Percentiles rank a stretch among this genome's conserved stretches.
Evolutionary conservation across 306 rosid species (phyloP).

Genomic region (Medicago ruthenica): DNA sequence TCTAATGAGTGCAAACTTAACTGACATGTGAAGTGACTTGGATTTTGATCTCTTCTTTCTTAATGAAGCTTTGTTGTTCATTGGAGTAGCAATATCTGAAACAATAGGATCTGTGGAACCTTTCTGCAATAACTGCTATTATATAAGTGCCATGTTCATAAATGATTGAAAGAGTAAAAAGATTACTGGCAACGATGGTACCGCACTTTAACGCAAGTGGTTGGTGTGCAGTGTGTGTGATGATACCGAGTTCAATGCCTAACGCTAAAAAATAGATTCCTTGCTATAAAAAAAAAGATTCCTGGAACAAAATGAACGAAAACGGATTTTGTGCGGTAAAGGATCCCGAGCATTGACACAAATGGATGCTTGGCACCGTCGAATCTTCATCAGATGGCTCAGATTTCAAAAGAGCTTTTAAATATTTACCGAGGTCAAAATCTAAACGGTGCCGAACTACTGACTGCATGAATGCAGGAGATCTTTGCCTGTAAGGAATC

Average conservation of each 20-base stretch:
- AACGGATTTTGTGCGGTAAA: neutral
- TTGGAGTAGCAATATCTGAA: constrained; percentile 50
- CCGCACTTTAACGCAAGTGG: neutral
- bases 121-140: constrained; percentile 45
- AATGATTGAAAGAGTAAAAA: neutral
- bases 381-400: neutral
- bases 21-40: constrained; percentile 62
- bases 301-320: neutral
- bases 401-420: neutral
- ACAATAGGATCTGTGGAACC: constrained; percentile 37
- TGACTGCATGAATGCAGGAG: neutral
- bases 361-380: neutral
- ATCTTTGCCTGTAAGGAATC: neutral
- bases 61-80: constrained; percentile 42
- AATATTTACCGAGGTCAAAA: neutral
- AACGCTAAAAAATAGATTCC: no score
- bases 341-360: neutral
- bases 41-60: constrained; percentile 60
- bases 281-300: neutral
- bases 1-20: constrained; percentile 62
- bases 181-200: neutral
- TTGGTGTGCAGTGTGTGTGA: neutral
- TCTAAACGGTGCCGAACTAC: neutral
- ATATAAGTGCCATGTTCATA: neutral
- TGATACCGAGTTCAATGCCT: neutral